Percentiles rank a stretch among this genome's conserved stretches.
Evolutionary conservation across 106 monocot genomes (phyloP).

Genomic region (Dioscorea zingiberensis): DNA sequence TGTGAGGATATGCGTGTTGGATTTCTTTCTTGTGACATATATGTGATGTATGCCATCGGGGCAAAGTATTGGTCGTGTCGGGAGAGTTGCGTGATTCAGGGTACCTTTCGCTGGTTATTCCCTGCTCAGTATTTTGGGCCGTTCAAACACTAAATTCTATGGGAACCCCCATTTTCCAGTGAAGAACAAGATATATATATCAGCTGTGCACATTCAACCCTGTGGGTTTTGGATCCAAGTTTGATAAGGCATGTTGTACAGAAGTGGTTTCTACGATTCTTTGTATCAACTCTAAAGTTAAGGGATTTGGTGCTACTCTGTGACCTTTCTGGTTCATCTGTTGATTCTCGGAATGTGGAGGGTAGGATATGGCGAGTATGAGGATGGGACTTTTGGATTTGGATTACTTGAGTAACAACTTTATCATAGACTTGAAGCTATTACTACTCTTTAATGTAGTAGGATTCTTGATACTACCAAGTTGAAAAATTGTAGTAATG

Average conservation of each 20-base stretch:
- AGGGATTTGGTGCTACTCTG: conserved; percentile 61
- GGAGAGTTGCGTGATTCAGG: conserved; percentile 45
- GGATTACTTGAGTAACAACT: conserved; percentile 69
- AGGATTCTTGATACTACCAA: conserved; percentile 67
- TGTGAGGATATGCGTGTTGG: conserved; percentile 61
- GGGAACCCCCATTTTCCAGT: conserved; percentile 55
- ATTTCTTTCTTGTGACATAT: conserved; percentile 74
- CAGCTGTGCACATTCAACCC: conserved; percentile 31
- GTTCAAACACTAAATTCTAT: conserved; percentile 56
- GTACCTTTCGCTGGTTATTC: conserved; percentile 49
- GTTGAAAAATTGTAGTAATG: conserved; percentile 19
- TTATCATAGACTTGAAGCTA: conserved; percentile 71
- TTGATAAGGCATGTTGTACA: conserved; percentile 3
- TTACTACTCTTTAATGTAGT: conserved; percentile 58
- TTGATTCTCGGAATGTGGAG: conserved; percentile 51
- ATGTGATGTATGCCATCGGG: conserved; percentile 79
- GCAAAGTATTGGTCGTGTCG: conserved; percentile 78
- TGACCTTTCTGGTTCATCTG: conserved; percentile 30
- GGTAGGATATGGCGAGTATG: conserved; percentile 94
- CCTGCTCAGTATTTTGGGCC: conserved; percentile 78
- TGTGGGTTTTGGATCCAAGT: conserved; percentile 11
- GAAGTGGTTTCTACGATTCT: conserved; percentile 62
- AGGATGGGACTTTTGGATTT: conserved; percentile 80
- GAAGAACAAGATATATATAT: conserved; percentile 61
- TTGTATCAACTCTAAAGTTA: conserved; percentile 62